These are phyloP conservation scores for Ophiostoma himal-ulmi DNA, from an alignment of 2,329 filamentous ascomycete species.

Conservation along the genomic window DNA sequence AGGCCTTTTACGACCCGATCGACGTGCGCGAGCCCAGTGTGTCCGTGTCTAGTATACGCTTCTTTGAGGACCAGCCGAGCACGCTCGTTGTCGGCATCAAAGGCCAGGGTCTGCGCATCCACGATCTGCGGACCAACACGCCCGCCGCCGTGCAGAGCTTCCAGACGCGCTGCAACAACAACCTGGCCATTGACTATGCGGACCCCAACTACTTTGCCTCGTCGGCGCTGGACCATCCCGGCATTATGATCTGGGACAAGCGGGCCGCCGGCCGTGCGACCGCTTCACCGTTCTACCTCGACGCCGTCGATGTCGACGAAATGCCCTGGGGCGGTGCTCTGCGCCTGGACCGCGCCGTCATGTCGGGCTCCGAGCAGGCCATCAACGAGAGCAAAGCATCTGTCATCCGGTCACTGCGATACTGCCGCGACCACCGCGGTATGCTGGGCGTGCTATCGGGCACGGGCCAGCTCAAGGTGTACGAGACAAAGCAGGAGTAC, in stretches of 20 bases:
- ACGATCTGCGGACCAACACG: slow-evolving; percentile 57
- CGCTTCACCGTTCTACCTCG: slow-evolving; percentile 50
- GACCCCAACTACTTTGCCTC: slow-evolving; percentile 83
- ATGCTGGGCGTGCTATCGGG: slow-evolving; percentile 57
- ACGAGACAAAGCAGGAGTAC: slow-evolving; percentile 53
- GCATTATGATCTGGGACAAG: slow-evolving; percentile 72
- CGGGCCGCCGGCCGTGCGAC: slow-evolving; percentile 52
- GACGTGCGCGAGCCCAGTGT: slow-evolving; percentile 59
- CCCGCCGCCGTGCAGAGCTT: slow-evolving; percentile 43
- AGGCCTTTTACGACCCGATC: slow-evolving; percentile 51
- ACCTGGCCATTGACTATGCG: slow-evolving; percentile 69
- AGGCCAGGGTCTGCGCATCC: slow-evolving; percentile 66
- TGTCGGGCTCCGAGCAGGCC: slow-evolving; percentile 47
- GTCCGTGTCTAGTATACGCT: slow-evolving; percentile 75
- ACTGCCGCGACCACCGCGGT: slow-evolving; percentile 57
- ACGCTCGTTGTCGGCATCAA: slow-evolving; percentile 71
- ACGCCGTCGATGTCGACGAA: slow-evolving; percentile 55
- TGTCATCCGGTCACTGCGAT: slow-evolving; percentile 57
- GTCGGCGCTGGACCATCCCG: slow-evolving; percentile 67
- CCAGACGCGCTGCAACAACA: slow-evolving; percentile 62
- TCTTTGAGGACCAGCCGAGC: slow-evolving; percentile 71
- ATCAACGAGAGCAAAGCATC: slow-evolving; percentile 52
- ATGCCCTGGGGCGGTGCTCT: slow-evolving; percentile 58
- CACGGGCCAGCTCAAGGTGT: slow-evolving; percentile 57
- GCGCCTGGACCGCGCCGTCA: slow-evolving; percentile 52